These are phyloP conservation scores for Mrakiaceae sp. DNA, from an alignment of 1,284 basidiomycete genomes.

Conservation along the genomic window DNA sequence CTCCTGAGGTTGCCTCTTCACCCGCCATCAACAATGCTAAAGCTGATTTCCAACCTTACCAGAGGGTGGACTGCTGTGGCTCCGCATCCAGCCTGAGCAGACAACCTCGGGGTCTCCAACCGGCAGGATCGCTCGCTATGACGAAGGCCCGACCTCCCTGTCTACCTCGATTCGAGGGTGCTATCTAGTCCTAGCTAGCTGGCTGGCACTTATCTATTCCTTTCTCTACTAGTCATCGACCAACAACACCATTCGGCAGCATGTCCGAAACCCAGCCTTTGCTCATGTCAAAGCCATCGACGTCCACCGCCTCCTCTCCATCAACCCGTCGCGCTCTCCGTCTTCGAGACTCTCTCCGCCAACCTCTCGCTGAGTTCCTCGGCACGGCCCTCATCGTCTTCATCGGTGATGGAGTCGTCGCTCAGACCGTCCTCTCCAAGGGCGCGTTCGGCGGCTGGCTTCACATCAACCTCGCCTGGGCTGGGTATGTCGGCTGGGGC, in stretches of 20 bases:
- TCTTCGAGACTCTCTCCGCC: not conserved
- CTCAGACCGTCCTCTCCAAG: conserved; percentile 1
- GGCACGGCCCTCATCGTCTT: conserved; percentile 7
- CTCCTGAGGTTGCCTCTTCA: too few species aligned
- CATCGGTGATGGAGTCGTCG: conserved; percentile 10
- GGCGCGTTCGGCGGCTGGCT: conserved; percentile 2
- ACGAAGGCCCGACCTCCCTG: too few species aligned
- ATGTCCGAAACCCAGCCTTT: too few species aligned
- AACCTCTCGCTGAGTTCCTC: conserved; percentile 5
- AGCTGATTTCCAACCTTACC: too few species aligned
- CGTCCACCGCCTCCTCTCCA: not conserved
- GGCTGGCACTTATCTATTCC: not conserved
- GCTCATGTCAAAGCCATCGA: not conserved
- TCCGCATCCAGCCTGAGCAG: too few species aligned
- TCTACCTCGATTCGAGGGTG: too few species aligned
- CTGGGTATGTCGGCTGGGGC: not conserved
- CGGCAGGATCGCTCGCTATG: too few species aligned
- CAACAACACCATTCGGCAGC: not conserved
- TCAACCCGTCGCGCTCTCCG: not conserved
- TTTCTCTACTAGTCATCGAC: not conserved
- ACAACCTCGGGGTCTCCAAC: too few species aligned
- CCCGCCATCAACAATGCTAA: too few species aligned
- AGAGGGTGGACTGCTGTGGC: too few species aligned
- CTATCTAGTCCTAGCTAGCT: too few species aligned
- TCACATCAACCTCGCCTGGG: conserved; percentile 11